Conservation (phyloP, 768 basidiomycete genomes). For the Crassisporium funariophilum region DNA sequence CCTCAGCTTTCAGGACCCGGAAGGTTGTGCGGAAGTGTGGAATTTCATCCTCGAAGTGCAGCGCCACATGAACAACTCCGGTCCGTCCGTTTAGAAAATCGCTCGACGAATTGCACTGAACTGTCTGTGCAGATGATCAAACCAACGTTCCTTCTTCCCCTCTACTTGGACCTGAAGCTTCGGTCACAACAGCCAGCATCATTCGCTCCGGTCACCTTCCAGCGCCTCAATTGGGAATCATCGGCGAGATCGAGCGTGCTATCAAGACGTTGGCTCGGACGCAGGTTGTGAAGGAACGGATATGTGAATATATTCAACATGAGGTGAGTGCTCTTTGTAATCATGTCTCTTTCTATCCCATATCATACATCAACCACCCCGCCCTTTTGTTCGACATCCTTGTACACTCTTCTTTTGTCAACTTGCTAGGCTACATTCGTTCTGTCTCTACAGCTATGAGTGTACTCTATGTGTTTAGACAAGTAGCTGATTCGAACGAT, state of each 20-base stretch:
- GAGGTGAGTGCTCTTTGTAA: slow-evolving; percentile 56
- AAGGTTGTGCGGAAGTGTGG: slow-evolving; percentile 97
- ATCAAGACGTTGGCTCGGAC: slow-evolving; percentile 77
- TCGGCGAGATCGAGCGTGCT: slow-evolving; percentile 76
- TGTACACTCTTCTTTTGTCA: slow-evolving; percentile 14
- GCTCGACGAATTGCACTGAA: slow-evolving; percentile 13
- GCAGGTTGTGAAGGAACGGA: slow-evolving; percentile 74
- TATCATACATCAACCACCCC: neutral
- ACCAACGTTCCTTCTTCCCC: slow-evolving; percentile 62
- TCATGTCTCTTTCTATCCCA: slow-evolving; percentile 8
- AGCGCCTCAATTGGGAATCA: slow-evolving; percentile 72
- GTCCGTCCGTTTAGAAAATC: slow-evolving; percentile 39
- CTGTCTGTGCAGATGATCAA: slow-evolving; percentile 43
- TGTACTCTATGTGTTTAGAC: slow-evolving; percentile 18
- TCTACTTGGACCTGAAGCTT: slow-evolving; percentile 54
- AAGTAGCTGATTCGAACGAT: slow-evolving; percentile 30
- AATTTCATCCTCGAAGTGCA: slow-evolving; percentile 94
- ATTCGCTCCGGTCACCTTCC: slow-evolving; percentile 77
- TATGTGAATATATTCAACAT: slow-evolving; percentile 86
- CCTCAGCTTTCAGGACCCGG: slow-evolving; percentile 93
- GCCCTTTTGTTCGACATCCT: slow-evolving; percentile 7
- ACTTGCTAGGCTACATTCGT: slow-evolving; percentile 17
- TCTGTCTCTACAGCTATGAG: slow-evolving; percentile 14
- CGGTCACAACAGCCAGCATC: slow-evolving; percentile 62
- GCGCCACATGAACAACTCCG: slow-evolving; percentile 70